Base-by-base conservation (phyloP, 2,329 filamentous ascomycete species). In the Neonectria magnoliae region DNA sequence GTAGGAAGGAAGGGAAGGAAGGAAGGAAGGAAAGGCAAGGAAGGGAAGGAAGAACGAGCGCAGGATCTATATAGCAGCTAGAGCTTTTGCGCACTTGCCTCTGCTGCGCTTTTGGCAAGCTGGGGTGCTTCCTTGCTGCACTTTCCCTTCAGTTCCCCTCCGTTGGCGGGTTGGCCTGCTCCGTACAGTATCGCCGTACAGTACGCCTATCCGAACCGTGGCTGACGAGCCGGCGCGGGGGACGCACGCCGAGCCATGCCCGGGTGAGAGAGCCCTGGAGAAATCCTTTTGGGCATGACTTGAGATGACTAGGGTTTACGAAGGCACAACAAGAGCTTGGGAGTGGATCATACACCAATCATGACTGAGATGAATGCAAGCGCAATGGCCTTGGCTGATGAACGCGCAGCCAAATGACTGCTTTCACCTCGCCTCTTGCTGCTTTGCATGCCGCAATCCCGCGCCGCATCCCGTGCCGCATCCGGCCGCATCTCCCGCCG, bases 151-250 rank as follows among this genome's bases (percentile, higher is more conserved):
- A 25, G 5, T 25, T 18, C 38, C 45, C 25, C 45, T 48, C 45
- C 22, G 45, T n/a, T 22, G 45, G 22, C 36, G 20, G 13, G 45
- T 48, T 27, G 27, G 10, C 11, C 33, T 31, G 42, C 59, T 56
- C 60, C 60, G 60, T 57, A 62, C 60, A 57, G 60, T 62, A 33
- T 33, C 25, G 20, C 47, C 38, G 48, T 58, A 62, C 60, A 57
- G 60, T 57, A 25, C n/a, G n/a, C 27, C 6, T n/a, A 18, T 31
- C 20, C 20, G 13, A 47, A 6, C 20, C 44, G 44, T 14, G 36
- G 36, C 14, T 38, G 36, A 25, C 22, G 14, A 48, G 29, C 48
- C 48, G 48, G 48, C 27, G 48, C 11, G 48, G 48, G 48, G 48
- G 48, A 18, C 27, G 8, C 14, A 7, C n/a, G 27, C 48, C n/a